Evolutionary conservation across 805 yeast genomes (phyloP).

Genomic region (Metschnikowia colocasiae): DNA sequence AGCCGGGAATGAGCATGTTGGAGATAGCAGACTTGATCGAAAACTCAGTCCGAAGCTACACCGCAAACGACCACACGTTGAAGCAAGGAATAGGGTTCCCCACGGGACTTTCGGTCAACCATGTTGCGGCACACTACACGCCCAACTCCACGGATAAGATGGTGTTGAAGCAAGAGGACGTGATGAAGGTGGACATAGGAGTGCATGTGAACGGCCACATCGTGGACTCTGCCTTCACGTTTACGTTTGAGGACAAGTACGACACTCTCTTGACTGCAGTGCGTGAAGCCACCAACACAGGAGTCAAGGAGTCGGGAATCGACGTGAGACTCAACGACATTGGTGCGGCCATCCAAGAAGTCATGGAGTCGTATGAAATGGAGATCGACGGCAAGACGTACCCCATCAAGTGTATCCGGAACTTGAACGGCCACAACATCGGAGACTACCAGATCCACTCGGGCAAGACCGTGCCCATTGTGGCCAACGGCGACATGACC

Average conservation of each 20-base stretch:
- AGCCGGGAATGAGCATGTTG: constrained; percentile 90
- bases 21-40: constrained; percentile 90
- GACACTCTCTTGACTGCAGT: constrained; percentile 82
- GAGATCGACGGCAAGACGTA: constrained; percentile 82
- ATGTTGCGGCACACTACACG: constrained; percentile 96
- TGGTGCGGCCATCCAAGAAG: constrained; percentile 94
- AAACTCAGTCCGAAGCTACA: constrained; percentile 70
- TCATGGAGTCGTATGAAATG: constrained; percentile 94
- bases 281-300: constrained; percentile 89
- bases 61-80: constrained; percentile 61
- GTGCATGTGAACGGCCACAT: constrained; percentile 94
- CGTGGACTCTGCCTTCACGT: constrained; percentile 92
- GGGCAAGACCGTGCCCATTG: constrained; percentile 95
- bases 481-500: constrained; percentile 86
- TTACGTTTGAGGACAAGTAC: constrained; percentile 80
- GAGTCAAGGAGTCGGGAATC: constrained; percentile 88
- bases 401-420: constrained; percentile 86
- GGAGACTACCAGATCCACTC: constrained; percentile 83
- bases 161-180: constrained; percentile 79
- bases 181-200: constrained; percentile 95
- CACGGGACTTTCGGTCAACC: constrained; percentile 91
- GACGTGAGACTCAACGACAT: constrained; percentile 93
- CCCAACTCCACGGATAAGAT: constrained; percentile 93
- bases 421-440: constrained; percentile 93
- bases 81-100: constrained; percentile 95